These are phyloP conservation scores for Syzygium malaccense DNA, from an alignment of 441 rosid species.

Conservation along the genomic window DNA sequence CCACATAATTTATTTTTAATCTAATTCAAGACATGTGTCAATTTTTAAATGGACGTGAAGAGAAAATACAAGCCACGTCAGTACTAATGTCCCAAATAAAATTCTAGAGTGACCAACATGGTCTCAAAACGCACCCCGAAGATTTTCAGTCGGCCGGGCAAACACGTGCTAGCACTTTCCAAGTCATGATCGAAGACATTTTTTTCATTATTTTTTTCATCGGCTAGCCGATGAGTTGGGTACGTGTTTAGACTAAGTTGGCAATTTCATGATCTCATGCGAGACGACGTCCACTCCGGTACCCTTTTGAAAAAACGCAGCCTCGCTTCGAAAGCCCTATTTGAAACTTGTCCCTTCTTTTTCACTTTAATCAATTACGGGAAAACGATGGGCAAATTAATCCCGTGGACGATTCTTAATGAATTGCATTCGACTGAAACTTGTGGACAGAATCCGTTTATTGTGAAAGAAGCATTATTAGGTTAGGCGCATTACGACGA, in stretches of 20 bases:
- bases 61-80: too few species aligned
- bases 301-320: background rate
- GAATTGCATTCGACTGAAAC: background rate
- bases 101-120: background rate
- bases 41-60: too few species aligned
- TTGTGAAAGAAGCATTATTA: background rate
- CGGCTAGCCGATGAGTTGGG: background rate
- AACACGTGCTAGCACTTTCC: background rate
- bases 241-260: background rate
- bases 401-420: background rate
- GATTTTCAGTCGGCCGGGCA: background rate
- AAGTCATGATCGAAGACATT: background rate
- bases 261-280: background rate
- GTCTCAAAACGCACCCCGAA: background rate
- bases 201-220: fast-evolving
- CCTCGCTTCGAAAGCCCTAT: background rate
- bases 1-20: too few species aligned
- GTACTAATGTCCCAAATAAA: background rate
- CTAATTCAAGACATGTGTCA: too few species aligned
- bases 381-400: background rate
- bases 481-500: background rate
- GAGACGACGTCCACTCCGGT: background rate
- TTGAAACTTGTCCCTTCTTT: background rate
- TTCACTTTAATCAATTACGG: background rate
- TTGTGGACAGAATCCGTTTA: background rate